phyloP scores from a whole-genome alignment of 2,329 filamentous ascomycete species.

The Penicillium sp. region DNA sequence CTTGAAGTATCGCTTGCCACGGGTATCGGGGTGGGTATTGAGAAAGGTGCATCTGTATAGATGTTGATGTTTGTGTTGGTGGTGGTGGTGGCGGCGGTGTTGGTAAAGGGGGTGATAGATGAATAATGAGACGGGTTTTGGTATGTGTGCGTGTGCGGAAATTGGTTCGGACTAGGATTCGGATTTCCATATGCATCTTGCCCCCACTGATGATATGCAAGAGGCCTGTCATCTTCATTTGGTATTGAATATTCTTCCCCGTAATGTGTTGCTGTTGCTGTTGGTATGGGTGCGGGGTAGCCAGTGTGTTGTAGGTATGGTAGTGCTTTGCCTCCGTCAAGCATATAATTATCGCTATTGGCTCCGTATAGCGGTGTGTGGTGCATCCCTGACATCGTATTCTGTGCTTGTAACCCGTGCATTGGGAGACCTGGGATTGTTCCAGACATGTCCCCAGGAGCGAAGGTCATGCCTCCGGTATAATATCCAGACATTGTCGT shows the following conservation, averaged over 20 bases:
- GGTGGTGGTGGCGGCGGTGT: neutral
- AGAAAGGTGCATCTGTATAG: neutral
- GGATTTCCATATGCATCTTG: neutral
- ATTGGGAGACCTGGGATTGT: neutral
- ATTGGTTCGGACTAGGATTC: neutral
- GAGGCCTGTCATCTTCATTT: neutral
- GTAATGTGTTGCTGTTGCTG: neutral
- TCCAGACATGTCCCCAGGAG: neutral
- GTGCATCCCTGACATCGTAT: neutral
- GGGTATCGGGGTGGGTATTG: neutral
- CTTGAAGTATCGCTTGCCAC: neutral
- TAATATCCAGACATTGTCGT: neutral
- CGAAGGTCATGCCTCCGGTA: neutral
- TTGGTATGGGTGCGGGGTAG: neutral
- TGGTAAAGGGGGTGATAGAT: neutral
- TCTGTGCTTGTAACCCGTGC: neutral
- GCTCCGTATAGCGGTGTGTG: neutral
- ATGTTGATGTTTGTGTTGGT: neutral
- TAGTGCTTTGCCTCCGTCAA: neutral
- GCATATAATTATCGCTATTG: neutral
- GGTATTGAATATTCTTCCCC: neutral
- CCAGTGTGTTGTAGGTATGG: neutral
- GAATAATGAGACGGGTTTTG: constrained; percentile 5
- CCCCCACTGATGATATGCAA: neutral
- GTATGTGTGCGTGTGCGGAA: neutral